Base-by-base conservation (phyloP, 352 stramenopile species). In the Pythium apleroticum region DNA sequence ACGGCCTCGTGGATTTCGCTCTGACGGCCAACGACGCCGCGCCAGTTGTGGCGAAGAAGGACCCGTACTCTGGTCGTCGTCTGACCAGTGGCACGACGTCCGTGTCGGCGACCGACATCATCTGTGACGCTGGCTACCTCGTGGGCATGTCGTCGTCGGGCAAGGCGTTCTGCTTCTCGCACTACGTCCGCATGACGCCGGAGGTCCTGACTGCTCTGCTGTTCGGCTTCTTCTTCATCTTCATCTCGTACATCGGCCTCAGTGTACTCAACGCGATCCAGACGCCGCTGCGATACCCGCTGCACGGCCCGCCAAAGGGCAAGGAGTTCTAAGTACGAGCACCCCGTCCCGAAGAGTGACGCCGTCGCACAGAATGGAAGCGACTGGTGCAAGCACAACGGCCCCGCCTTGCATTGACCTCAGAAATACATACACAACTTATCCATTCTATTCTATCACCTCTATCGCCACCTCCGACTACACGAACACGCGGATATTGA, bases 161-260 rank as follows among this genome's bases (percentile, higher is more conserved):
- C 67, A 90, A 80, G 55, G 78, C 82, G 35, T 95, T 91, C 73
- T 95, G 86, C 80, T 95, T 93, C 58, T 90, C 86, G 60, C 86
- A 93, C 69, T 93, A 81, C 58, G 86, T 95, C 63, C 78, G 77
- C 75, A 91, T 91, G 77, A 95, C 86, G 31, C 86, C 86, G 11
- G 73, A 90, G 60, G 76, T 95, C 31, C 71, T 95, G 30, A 77
- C 84, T 24, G 84, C 72, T n/a, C 65, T 95, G 48, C 59, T 95
- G 52, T 86, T 95, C 37, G 81, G 82, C 15, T 72, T 93, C 49
- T 86, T 95, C 62, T 93, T 95, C 68, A 41, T 95, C 53, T 90
- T 91, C 68, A 60, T 92, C 68, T 71, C 84, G 27, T 95, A 88
- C 67, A 68, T 93, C 41, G 86, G 86, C 14, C 59, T 95, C 45